Base-by-base conservation (phyloP, 225 moss, liverwort and hornwort species). In the Thuidium tamariscinum region DNA sequence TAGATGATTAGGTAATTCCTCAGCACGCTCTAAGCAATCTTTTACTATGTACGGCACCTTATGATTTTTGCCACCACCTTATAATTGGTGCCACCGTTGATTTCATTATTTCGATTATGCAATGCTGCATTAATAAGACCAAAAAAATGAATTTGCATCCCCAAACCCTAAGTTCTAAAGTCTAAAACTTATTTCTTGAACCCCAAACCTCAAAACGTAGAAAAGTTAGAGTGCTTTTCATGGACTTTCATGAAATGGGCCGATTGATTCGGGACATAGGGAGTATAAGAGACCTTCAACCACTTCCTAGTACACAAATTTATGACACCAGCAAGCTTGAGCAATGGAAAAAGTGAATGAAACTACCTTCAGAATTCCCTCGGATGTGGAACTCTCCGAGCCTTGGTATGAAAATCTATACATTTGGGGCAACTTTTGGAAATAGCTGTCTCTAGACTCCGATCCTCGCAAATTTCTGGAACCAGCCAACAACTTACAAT, bases 351-450 rank as follows among this genome's bases (percentile, higher is more conserved):
- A 44, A 11, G 62, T 32, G 20, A 74, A 67, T 32, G n/a, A 42
- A 54, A 49, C 16, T 87, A 94, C 94, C 92, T 94, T 94, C 36
- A 92, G 55, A 82, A 94, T 94, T 54, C 94, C 94, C 81, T 94
- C 94, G 79, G 94, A 94, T 79, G 94, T 94, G 66, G 91, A 92
- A 84, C 94, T 92, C 87, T 94, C 89, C 36, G 94, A 94, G 74
- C 94, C 94, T 86, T 94, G 94, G 46, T 94, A 94, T 18, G 94
- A 94, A 87, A 92, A 91, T 66, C 83, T 92, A 69, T 91, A 92
- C 94, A 94, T 94, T 79, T 92, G 89, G 62, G 92, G 94, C 72
- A 94, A 48, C 22, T 88, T 87, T 69, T 91, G 89, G 52, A 94
- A 92, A 80, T 92, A 92, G 52, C 32, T 79, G 78, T 94, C 92